Evolutionary conservation across 192 early-diverging fungal species (phyloP).

Genomic region (Coemansia sp.): DNA sequence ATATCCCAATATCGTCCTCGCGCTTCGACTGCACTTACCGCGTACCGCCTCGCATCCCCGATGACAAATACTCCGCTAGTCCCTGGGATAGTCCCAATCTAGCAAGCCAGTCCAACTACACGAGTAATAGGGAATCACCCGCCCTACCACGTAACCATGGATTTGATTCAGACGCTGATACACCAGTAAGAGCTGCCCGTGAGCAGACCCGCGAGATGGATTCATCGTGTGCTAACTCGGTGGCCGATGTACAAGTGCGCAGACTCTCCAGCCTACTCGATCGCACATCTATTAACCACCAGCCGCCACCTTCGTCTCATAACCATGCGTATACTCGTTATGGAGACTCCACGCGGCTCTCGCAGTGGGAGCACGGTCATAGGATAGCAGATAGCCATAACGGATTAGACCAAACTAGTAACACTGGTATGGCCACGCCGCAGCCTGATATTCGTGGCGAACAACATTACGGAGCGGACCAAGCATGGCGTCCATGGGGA

Average conservation of each 20-base stretch:
- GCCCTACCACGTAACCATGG: background rate
- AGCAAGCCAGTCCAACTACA: background rate
- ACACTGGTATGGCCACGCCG: background rate
- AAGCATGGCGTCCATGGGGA: background rate
- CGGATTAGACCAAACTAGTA: background rate
- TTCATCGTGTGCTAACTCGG: background rate
- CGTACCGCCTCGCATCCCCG: constrained; percentile 6
- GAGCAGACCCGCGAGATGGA: constrained; percentile 9
- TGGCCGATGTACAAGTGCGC: constrained; percentile 6
- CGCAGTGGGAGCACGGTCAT: background rate
- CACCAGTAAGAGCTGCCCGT: background rate
- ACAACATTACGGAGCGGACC: background rate
- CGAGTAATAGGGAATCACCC: background rate
- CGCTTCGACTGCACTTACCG: constrained; percentile 21
- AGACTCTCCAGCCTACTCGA: background rate
- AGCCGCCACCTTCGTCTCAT: background rate
- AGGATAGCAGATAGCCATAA: background rate
- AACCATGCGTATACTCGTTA: background rate
- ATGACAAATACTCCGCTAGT: background rate
- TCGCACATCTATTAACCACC: constrained; percentile 1
- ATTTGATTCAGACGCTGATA: constrained; percentile 1
- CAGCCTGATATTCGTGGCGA: background rate
- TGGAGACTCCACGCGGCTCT: background rate
- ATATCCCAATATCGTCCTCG: constrained; percentile 15
- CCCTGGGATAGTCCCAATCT: background rate